Percentiles rank a stretch among this genome's conserved stretches.
Evolutionary conservation across 1,284 basidiomycete species (phyloP).

Genomic region (Pholiota adiposa): DNA sequence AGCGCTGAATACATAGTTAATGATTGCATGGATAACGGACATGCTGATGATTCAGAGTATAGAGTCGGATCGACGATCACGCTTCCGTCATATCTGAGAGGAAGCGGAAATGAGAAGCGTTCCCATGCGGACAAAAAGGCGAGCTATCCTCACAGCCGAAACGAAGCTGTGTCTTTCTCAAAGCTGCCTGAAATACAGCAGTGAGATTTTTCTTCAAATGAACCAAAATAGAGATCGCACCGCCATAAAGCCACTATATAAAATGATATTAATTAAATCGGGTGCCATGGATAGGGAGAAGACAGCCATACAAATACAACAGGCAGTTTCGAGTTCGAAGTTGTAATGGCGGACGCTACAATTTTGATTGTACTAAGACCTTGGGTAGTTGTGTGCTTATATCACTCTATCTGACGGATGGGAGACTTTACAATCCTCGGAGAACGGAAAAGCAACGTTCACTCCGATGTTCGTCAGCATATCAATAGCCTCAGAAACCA

Average conservation of each 20-base stretch:
- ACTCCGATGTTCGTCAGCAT: slow-evolving; percentile 25
- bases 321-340: slow-evolving; percentile 22
- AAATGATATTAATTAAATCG: background rate
- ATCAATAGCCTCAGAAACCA: slow-evolving; percentile 20
- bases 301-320: slow-evolving; percentile 26
- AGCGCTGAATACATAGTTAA: slow-evolving; percentile 20
- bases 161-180: slow-evolving; percentile 14
- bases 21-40: slow-evolving; percentile 27
- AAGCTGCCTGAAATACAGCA: slow-evolving; percentile 21
- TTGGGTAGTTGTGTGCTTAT: slow-evolving; percentile 14
- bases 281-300: background rate
- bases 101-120: background rate
- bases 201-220: background rate
- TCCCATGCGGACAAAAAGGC: background rate
- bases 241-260: slow-evolving; percentile 27
- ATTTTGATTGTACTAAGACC: slow-evolving; percentile 26
- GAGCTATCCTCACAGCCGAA: background rate
- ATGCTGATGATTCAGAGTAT: slow-evolving; percentile 22
- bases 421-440: slow-evolving; percentile 49
- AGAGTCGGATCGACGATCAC: slow-evolving; percentile 23
- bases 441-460: slow-evolving; percentile 35
- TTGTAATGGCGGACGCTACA: slow-evolving; percentile 22
- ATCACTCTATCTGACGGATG: background rate
- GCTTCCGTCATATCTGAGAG: slow-evolving; percentile 12
- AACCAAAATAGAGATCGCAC: background rate